These are phyloP conservation scores for Hippophae tibetana DNA, from an alignment of 306 rosid genomes.

Conservation along the genomic window DNA sequence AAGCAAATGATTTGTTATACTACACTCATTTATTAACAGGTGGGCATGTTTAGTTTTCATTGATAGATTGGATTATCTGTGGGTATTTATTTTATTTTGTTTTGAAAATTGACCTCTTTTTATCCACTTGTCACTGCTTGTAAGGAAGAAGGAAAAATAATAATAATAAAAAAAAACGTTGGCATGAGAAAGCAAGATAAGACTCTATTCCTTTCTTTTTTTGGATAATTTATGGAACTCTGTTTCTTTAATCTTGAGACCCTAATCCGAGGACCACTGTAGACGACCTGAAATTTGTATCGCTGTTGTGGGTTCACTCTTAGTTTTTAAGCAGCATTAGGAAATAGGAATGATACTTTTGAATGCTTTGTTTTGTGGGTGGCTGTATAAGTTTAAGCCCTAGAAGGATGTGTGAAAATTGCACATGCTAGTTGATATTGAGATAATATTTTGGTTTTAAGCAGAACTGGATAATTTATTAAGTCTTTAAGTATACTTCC, in stretches of 20 bases:
- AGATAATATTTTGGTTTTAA: neutral
- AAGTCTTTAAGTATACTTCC: neutral
- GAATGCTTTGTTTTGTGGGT: too few species aligned
- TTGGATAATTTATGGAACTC: too few species aligned
- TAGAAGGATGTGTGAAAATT: neutral
- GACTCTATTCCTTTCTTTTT: neutral
- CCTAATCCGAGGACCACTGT: too few species aligned
- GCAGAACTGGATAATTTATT: neutral
- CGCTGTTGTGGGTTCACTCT: too few species aligned
- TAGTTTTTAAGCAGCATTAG: too few species aligned
- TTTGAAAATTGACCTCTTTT: too few species aligned
- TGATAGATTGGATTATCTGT: neutral
- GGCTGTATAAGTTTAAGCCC: neutral
- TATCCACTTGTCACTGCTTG: too few species aligned
- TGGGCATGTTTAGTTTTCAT: neutral
- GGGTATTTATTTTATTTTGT: neutral
- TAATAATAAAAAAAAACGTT: too few species aligned
- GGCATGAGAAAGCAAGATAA: neutral
- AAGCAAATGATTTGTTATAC: slow-evolving; percentile 56
- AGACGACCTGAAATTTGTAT: too few species aligned
- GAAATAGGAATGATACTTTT: too few species aligned
- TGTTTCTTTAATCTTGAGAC: too few species aligned
- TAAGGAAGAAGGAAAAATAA: neutral
- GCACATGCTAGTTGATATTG: neutral
- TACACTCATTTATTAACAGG: slow-evolving; percentile 87